Evolutionary conservation across 2,329 filamentous ascomycete genomes (phyloP), one percentile per base, ranked within the genome.

Genomic region (Microdochium nivale): DNA sequence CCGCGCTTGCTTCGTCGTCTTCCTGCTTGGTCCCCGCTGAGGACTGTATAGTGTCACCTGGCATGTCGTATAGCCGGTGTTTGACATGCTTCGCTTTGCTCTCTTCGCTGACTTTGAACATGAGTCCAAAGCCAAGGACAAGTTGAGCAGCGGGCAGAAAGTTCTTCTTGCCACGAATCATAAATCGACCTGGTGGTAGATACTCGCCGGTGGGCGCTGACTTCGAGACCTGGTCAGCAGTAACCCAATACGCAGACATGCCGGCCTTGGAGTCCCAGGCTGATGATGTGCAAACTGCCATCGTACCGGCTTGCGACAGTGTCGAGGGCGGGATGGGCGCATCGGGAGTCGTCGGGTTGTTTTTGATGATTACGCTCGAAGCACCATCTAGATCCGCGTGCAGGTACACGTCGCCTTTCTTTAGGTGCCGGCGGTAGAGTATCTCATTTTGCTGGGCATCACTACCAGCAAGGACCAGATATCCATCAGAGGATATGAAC

Each of bases 201-300:
- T 88, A 92, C 58, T 95, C 91, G 24, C 92, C 92, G 0, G 80
- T 83, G 1, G 84, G 77, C 0, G 87, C 85, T 32, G 83, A 88
- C 70, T 97, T 97, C 10, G 88, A 90, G 0, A 99, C 89, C 66
- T 97, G 91, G 51, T 92, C 85, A 2, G 88, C 86, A 55, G 86
- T 84, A 0, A 95, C 92, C 94, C 94, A 99, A 86, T 89, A 99
- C 9, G 92, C 91, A 19, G 88, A 86, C 88, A 97, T 95, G 16
- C 90, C 83, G 9, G 92, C 92, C 67, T 99, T 99, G 1, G 88
- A 92, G 54, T 97, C 94, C 94, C 94, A 99, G 0, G 92, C 94
- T 52, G 77, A 86, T 1, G 90, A 96, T 9, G 88, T 87, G 55
- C 88, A 89, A 4, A 99, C 87, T 0, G 87, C 84, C 27, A 96